Percentiles rank a stretch among this genome's conserved stretches.
Conservation (phyloP, 495 filamentous ascomycete genomes). For the Tuber indicum region DNA sequence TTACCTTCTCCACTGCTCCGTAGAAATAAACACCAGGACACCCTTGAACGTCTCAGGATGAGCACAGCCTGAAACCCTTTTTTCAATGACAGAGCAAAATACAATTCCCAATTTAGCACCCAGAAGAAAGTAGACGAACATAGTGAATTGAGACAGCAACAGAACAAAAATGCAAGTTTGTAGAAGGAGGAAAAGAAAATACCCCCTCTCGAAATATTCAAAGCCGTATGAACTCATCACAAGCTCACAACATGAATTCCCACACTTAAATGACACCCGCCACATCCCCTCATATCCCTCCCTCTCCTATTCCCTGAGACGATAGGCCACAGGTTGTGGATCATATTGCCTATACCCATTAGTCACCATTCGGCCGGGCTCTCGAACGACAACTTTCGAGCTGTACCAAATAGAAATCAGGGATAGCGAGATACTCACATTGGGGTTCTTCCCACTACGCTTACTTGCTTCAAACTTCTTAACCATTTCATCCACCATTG, state of each 20-base stretch:
- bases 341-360: background rate
- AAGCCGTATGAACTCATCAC: background rate
- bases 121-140: background rate
- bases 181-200: background rate
- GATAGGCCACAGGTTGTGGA: background rate
- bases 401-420: background rate
- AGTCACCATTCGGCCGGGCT: background rate
- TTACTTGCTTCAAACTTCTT: background rate
- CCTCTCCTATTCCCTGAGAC: background rate
- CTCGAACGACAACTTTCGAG: background rate
- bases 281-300: background rate
- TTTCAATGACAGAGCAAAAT: background rate
- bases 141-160: background rate
- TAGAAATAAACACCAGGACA: background rate
- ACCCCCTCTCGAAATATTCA: background rate
- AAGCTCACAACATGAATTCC: background rate
- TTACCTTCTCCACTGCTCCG: background rate
- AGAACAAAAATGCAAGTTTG: background rate
- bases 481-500: conserved; percentile 28
- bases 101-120: background rate
- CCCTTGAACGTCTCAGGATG: background rate
- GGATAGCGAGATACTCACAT: background rate
- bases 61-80: background rate
- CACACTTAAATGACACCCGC: background rate
- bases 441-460: background rate